Base-by-base conservation (phyloP, 768 basidiomycete species). In the Russula foetens region DNA sequence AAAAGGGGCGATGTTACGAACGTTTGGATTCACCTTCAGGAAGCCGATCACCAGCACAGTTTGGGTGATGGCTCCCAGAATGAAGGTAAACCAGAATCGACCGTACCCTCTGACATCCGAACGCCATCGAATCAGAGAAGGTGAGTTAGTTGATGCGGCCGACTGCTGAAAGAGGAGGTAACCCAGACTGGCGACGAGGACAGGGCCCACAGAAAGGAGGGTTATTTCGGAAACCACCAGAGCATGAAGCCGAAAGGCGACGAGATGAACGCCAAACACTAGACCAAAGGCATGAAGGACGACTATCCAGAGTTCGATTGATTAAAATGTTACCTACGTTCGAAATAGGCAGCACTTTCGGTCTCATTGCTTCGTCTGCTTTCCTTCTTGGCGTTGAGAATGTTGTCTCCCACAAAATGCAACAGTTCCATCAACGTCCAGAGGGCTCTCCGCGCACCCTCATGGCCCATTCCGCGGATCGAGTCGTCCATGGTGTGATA, bases 351-450 rank as follows among this genome's bases (percentile, higher is more conserved):
- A 2, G 73, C 69, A 48, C 71, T 69, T 31, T 70, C 71, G 4
- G 67, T 60, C 23, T 66, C 64, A 2, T 70, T 68, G 0, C 55
- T 58, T 5, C 56, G 9, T 7, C 64, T 6, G 55, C 68, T 62
- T 45, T 69, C 71, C 53, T 60, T 56, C 7, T 29, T n/a, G 53
- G 5, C 21, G 33, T 85, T 79, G 26, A 86, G 72, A 31, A 92
- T 71, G 2, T 75, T 75, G 7, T 77, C 49, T 8, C 84, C 87
- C 0, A 83, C 81, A 3, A 77, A 81, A 52, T 76, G 72, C 0
- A 83, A 74, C 1, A 78, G 76, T 63, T 92, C 87, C 81, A 92
- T 81, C 85, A 91, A 88, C 3, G 83, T 78, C 89, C 90, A 92
- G 9, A 93, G 73, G 8, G 85, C 74, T 38, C 74, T 77, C 64